phyloP scores from a whole-genome alignment of 768 basidiomycete genomes.

The Hypholoma sublateritium region DNA sequence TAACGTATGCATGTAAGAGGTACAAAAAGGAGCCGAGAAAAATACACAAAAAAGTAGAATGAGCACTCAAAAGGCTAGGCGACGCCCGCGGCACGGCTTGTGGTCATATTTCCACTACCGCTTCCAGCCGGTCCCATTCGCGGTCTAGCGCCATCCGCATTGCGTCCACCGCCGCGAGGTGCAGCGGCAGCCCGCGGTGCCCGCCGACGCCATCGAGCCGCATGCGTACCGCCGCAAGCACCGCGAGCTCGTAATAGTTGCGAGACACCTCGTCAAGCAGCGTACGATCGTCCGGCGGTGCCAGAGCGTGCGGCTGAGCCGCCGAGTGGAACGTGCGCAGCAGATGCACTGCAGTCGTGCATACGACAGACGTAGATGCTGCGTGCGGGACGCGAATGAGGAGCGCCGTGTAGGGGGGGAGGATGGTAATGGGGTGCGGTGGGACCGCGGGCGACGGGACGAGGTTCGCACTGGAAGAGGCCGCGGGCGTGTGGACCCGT shows the following conservation, averaged over 20 bases:
- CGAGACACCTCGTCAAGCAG: conserved; percentile 57
- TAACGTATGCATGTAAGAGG: neutral
- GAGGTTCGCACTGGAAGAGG: conserved; percentile 15
- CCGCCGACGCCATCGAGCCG: conserved; percentile 36
- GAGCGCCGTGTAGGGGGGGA: conserved; percentile 57
- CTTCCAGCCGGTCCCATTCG: conserved; percentile 27
- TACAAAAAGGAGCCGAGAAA: neutral
- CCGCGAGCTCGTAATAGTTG: conserved; percentile 69
- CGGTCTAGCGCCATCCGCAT: conserved; percentile 49
- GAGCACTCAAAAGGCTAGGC: neutral
- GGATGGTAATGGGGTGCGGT: conserved; percentile 39
- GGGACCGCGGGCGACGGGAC: conserved; percentile 11
- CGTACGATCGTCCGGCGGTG: conserved; percentile 24
- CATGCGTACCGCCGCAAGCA: conserved; percentile 54
- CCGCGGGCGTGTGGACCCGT: neutral
- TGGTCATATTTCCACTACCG: neutral
- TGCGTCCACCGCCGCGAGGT: conserved; percentile 69
- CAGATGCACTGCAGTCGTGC: conserved; percentile 62
- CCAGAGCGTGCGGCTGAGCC: conserved; percentile 29
- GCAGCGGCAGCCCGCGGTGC: conserved; percentile 64
- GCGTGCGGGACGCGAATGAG: conserved; percentile 55
- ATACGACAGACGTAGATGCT: conserved; percentile 36
- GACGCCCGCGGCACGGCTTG: neutral
- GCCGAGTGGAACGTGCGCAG: conserved; percentile 48
- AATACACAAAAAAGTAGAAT: neutral